Evolutionary conservation across 2,329 filamentous ascomycete genomes (phyloP).

Genomic region (Aureobasidium subglaciale): DNA sequence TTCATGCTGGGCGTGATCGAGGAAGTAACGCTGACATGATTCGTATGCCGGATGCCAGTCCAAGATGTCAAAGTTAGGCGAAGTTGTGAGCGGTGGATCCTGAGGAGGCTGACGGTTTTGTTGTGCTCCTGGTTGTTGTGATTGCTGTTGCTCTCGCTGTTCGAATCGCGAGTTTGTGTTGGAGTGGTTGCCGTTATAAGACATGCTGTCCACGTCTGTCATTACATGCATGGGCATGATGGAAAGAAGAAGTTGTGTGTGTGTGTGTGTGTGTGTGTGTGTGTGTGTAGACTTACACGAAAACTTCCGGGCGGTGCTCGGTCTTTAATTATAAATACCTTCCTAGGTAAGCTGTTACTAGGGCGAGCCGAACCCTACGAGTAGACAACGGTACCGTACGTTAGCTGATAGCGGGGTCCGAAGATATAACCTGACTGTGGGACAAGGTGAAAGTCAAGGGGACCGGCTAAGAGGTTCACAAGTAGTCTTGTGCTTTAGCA

Average conservation of each 20-base stretch:
- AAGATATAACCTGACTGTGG: neutral
- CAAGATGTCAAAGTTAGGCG: conserved; percentile 66
- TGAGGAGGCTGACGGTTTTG: neutral
- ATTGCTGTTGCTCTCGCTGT: conserved; percentile 8
- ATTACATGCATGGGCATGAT: conserved; percentile 14
- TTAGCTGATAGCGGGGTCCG: conserved; percentile 1
- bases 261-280: neutral
- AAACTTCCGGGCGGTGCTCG: conserved; percentile 4
- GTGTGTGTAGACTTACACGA: neutral
- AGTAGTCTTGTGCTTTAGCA: neutral
- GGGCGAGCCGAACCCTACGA: conserved; percentile 8
- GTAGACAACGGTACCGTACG: conserved; percentile 5
- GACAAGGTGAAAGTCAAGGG: neutral
- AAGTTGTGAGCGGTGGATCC: conserved; percentile 28
- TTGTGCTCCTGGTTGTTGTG: neutral
- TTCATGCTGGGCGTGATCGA: conserved; percentile 83
- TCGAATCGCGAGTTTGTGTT: neutral
- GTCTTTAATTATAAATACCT: conserved; percentile 13
- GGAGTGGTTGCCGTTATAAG: neutral
- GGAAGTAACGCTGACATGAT: conserved; percentile 82
- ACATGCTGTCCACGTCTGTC: conserved; percentile 13
- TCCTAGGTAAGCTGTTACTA: neutral
- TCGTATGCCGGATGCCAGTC: conserved; percentile 90
- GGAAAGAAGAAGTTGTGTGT: neutral
- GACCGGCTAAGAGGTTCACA: neutral